These are phyloP conservation scores for Primulina eburnea DNA, from an alignment of 257 asterid genomes.

Conservation along the genomic window DNA sequence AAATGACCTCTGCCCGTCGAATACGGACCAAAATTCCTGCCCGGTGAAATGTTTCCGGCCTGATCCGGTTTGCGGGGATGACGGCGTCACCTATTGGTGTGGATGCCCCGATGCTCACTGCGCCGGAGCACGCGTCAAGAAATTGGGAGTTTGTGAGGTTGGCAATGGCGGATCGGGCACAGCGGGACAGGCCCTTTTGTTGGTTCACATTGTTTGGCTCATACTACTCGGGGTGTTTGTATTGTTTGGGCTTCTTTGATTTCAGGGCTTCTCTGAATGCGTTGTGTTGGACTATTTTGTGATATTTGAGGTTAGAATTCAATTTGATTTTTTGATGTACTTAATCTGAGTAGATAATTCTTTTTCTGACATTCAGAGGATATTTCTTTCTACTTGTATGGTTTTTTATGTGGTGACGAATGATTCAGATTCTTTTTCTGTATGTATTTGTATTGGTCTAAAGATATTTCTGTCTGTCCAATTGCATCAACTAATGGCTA, in stretches of 20 bases:
- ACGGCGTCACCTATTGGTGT: constrained; percentile 93
- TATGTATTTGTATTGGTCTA: constrained; percentile 13
- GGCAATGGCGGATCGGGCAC: constrained; percentile 79
- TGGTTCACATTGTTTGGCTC: constrained; percentile 90
- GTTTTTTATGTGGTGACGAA: constrained; percentile 16
- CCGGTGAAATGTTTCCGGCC: constrained; percentile 88
- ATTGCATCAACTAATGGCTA: background rate
- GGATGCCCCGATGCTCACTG: constrained; percentile 94
- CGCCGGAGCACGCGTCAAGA: constrained; percentile 68
- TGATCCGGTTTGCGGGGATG: constrained; percentile 88
- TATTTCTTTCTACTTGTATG: constrained; percentile 12
- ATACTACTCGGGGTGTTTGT: constrained; percentile 73
- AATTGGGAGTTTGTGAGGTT: constrained; percentile 68
- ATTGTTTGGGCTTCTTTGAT: constrained; percentile 74
- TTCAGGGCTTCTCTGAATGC: background rate
- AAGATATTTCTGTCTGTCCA: background rate
- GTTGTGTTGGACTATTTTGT: constrained; percentile 15
- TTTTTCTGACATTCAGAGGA: constrained; percentile 21
- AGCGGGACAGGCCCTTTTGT: constrained; percentile 80
- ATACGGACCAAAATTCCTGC: constrained; percentile 37
- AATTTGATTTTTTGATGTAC: constrained; percentile 11
- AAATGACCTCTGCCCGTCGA: constrained; percentile 44
- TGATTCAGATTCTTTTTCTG: constrained; percentile 34
- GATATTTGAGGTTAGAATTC: constrained; percentile 25
- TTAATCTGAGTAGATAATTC: constrained; percentile 1